Evolutionary conservation across 164 flowering plant species (phyloP), one percentile per base, ranked within the genome.

Genomic region (Nymphaea thermarum): DNA sequence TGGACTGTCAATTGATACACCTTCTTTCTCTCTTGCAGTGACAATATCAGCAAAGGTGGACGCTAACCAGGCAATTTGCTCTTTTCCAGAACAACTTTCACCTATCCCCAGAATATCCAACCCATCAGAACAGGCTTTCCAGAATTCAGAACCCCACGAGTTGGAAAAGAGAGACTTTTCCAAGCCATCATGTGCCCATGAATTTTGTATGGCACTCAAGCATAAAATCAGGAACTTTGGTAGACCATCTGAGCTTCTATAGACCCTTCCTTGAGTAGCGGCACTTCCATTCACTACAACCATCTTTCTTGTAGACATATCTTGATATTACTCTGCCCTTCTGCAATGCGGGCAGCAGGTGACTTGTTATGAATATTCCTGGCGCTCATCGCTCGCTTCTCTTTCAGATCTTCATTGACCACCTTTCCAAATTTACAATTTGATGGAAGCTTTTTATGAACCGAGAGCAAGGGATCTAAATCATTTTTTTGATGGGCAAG

Each of bases 21-120:
- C 94, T 61, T 85, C 83, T 70, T 80, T 83, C 77, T 91, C 97
- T 76, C 76, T 82, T 59, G 72, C 84, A 63, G 82, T 65, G 74
- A 92, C 82, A 59, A 76, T 76, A 81, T 90, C 96, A 65, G 96
- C 86, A 64, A 92, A 89, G 41, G 80, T 74, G 18, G 96, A 81
- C 64, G 81, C 89, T 5, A 94, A 67, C 98, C 96, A 92, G 45
- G 96, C 92, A 73, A 91, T 85, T 81, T 92, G 84, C 79, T 88
- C 87, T 41, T 67, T 64, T 1, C 76, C 75, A 60, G 85, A 68
- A 79, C 79, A 78, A 72, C 80, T 66, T 65, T 84, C 86, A 74
- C 80, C 82, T 42, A 83, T 82, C 67, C 84, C 96, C 68, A 92
- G 43, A 36, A 94, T 74, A 83, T 86, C 85, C 43, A 71, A 82